phyloP scores from a whole-genome alignment of 345 rosid species.

The Arabis alpina region DNA sequence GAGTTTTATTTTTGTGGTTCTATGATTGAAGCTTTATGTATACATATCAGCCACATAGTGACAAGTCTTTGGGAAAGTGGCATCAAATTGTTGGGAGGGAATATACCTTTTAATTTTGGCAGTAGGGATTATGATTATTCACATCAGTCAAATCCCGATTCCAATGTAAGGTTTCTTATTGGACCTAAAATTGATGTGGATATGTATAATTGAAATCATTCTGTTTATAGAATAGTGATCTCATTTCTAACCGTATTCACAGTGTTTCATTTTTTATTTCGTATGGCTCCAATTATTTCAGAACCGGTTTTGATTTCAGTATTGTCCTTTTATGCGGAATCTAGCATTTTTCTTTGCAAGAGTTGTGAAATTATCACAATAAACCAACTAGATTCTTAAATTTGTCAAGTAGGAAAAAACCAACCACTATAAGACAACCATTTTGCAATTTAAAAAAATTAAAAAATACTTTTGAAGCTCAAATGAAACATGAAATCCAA shows the following conservation, averaged over 20 bases:
- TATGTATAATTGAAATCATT: neutral
- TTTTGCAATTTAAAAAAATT: no score
- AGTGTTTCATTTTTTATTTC: no score
- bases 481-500: no score
- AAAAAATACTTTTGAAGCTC: no score
- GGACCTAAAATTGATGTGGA: slow-evolving; percentile 8
- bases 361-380: no score
- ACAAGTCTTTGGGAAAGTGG: neutral
- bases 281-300: no score
- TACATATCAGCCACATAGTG: neutral
- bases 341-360: neutral
- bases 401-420: no score
- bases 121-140: neutral
- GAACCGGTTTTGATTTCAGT: no score
- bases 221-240: neutral
- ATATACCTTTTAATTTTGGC: neutral
- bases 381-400: no score
- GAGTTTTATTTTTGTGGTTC: neutral
- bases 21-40: slow-evolving; percentile 4
- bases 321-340: neutral
- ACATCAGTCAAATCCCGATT: slow-evolving; percentile 7
- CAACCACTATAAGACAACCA: no score
- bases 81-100: neutral
- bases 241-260: neutral
- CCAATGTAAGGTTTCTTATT: neutral